Conservation (phyloP, 257 asterid species). For the Nyctanthes arbortristis region DNA sequence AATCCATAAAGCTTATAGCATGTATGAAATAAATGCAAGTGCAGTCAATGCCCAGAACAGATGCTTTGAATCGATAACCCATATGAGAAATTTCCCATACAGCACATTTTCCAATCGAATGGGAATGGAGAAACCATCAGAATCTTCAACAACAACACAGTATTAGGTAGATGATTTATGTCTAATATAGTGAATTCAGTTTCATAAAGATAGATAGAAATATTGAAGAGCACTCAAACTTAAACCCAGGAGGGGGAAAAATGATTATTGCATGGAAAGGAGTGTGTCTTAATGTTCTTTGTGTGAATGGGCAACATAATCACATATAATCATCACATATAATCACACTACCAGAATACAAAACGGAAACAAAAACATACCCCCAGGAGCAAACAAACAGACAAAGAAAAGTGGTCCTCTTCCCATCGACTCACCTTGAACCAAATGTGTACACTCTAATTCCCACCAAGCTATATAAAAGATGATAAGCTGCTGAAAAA, state of each 20-base stretch:
- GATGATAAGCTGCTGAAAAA: constrained; percentile 36
- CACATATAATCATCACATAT: constrained; percentile 29
- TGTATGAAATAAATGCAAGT: not conserved
- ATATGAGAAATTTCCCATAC: not conserved
- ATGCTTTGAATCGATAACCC: not conserved
- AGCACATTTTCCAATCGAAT: not conserved
- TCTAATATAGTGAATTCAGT: not conserved
- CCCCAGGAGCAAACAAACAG: constrained; percentile 21
- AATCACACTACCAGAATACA: constrained; percentile 29
- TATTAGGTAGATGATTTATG: not conserved
- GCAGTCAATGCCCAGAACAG: not conserved
- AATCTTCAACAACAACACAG: not conserved
- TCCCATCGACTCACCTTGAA: constrained; percentile 46
- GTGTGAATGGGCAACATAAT: not conserved
- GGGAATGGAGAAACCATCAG: not conserved
- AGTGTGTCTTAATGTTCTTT: not conserved
- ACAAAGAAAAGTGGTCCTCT: constrained; percentile 25
- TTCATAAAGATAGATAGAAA: not conserved
- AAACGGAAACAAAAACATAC: constrained; percentile 19
- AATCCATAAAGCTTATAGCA: too few species aligned
- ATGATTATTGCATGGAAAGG: not conserved
- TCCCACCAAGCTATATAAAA: constrained; percentile 46
- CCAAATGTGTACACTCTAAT: constrained; percentile 33
- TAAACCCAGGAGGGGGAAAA: not conserved
- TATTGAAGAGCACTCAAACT: not conserved